Percentiles rank a stretch among this genome's conserved stretches.
Conservation (phyloP, 495 filamentous ascomycete genomes). For the Trichodelitschia bisporula region DNA sequence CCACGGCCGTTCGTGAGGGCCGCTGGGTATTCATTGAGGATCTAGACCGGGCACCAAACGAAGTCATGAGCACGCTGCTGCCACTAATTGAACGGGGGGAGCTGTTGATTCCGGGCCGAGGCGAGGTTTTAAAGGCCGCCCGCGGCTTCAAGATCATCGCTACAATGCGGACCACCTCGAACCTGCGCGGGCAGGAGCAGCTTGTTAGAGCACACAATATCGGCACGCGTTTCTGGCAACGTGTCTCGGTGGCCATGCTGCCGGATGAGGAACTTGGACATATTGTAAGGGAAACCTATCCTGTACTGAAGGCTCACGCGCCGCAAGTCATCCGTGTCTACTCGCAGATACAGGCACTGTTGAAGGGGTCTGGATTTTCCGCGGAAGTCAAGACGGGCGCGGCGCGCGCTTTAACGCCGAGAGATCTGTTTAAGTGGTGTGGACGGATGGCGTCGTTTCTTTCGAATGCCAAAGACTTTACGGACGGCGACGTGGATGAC, state of each 20-base stretch:
- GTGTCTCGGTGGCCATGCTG: constrained; percentile 41
- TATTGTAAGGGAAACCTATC: constrained; percentile 44
- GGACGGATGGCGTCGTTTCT: constrained; percentile 34
- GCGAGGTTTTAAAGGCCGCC: constrained; percentile 59
- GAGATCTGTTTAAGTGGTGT: constrained; percentile 83
- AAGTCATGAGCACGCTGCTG: constrained; percentile 73
- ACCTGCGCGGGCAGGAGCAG: constrained; percentile 42
- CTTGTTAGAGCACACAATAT: constrained; percentile 31
- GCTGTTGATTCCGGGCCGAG: constrained; percentile 63
- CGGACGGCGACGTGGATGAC: constrained; percentile 51
- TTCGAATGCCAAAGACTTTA: constrained; percentile 34
- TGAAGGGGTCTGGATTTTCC: constrained; percentile 14
- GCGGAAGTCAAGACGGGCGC: constrained; percentile 19
- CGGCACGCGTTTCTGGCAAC: constrained; percentile 61
- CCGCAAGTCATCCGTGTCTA: constrained; percentile 55
- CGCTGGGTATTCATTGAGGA: constrained; percentile 95
- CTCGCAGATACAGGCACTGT: constrained; percentile 29
- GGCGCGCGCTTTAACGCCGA: constrained; percentile 37
- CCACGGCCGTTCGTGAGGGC: constrained; percentile 78
- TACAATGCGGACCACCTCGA: constrained; percentile 56
- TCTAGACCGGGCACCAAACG: constrained; percentile 82
- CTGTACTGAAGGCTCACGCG: constrained; percentile 42
- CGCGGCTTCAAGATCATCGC: constrained; percentile 75
- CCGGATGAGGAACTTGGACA: constrained; percentile 43
- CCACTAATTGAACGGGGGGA: constrained; percentile 77